Base-by-base conservation (phyloP, 352 stramenopile species). In the Saprolegnia parasitica region DNA sequence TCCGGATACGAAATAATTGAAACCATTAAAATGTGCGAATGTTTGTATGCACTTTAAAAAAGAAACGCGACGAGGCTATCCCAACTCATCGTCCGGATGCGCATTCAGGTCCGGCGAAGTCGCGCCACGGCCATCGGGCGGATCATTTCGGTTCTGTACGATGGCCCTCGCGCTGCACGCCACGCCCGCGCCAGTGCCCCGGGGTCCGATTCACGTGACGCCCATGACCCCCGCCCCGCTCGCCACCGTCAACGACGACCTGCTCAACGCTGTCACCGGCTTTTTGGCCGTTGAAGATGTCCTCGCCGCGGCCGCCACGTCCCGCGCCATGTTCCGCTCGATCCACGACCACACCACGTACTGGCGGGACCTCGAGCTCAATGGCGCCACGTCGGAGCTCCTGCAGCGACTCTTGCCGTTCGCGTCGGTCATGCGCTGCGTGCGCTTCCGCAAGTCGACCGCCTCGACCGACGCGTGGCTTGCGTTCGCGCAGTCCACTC, bases 391-490 rank as follows among this genome's bases (percentile, higher is more conserved):
- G 20, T 42, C 52, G 4, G 52, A 40, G 24, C 52, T 60, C 11
- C 39, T 70, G 15, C 29, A 20, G 6, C 46, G 29, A 18, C 23
- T 70, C 16, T 15, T 70, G 5, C 63, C 63, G 15, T 70, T 70
- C 61, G 49, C 54, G 15, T 21, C 46, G 24, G 42, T n/a, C n/a
- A 60, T 70, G 24, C 63, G 26, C 13, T n/a, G 21, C 20, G 13
- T 70, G 29, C 54, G 42, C 18, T 55, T 26, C 26, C 46, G 18
- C 15, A 70, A 70, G 26, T 70, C 63, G 32, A 62, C 35, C n/a
- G 63, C 63, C 11, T 61, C 63, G 35, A 52, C 54, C 35, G 63
- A 70, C 62, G 63, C 26, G 29, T 70, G 63, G 63, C 47, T 70
- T 10, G 23, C 47, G 26, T 62, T 70, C 61, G 63, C 63, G 4